Evolutionary conservation across 345 rosid genomes (phyloP).

Genomic region (Populus deltoides): DNA sequence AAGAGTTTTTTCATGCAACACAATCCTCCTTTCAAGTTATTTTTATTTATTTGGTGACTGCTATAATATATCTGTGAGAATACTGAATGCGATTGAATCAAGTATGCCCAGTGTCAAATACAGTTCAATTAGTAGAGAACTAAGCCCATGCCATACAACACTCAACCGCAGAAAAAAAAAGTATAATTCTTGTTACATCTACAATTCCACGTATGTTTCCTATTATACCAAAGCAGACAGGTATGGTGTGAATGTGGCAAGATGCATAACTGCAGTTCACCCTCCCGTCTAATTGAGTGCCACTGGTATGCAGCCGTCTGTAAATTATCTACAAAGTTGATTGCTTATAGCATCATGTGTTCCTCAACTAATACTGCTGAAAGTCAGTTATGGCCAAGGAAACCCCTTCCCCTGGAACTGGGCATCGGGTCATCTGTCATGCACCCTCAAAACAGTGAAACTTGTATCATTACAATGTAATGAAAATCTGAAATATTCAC

Average conservation of each 20-base stretch:
- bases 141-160: too few relatives aligned
- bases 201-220: neutral
- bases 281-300: neutral
- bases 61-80: too few relatives aligned
- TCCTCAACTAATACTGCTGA: neutral
- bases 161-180: too few relatives aligned
- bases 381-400: conserved; percentile 27
- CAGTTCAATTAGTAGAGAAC: too few relatives aligned
- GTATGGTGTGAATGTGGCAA: neutral
- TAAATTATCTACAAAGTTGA: neutral
- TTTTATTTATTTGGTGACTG: too few relatives aligned
- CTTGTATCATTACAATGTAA: neutral
- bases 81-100: too few relatives aligned
- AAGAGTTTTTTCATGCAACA: too few relatives aligned
- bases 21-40: too few relatives aligned
- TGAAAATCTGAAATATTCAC: neutral
- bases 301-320: neutral
- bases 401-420: conserved; percentile 40
- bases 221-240: neutral
- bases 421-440: conserved; percentile 46
- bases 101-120: too few relatives aligned
- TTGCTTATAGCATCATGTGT: neutral
- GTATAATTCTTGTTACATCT: too few relatives aligned
- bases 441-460: neutral
- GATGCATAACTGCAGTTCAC: neutral